These are phyloP conservation scores for Achlya hypogyna DNA, from an alignment of 352 stramenopile species.

Conservation along the genomic window DNA sequence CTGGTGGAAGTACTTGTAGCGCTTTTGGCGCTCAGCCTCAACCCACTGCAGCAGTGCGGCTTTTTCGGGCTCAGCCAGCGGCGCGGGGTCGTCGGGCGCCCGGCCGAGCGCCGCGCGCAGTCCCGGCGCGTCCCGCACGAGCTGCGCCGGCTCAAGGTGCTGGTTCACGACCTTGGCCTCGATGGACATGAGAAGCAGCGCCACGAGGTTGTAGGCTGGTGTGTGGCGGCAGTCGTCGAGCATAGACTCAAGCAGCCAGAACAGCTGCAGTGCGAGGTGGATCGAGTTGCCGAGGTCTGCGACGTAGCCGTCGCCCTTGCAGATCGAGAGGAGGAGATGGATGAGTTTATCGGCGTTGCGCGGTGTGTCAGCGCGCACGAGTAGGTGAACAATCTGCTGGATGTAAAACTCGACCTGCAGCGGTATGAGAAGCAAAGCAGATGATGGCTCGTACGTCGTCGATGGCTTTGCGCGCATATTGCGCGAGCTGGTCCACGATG, in stretches of 20 bases:
- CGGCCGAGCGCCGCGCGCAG: slow-evolving; percentile 39
- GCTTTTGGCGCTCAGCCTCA: slow-evolving; percentile 64
- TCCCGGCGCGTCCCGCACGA: slow-evolving; percentile 44
- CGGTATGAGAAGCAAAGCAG: neutral
- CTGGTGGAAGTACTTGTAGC: slow-evolving; percentile 74
- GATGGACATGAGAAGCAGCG: slow-evolving; percentile 74
- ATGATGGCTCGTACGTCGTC: slow-evolving; percentile 31
- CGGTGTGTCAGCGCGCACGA: slow-evolving; percentile 49
- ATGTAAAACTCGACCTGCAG: slow-evolving; percentile 63
- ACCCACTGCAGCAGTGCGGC: slow-evolving; percentile 50
- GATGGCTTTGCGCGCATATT: slow-evolving; percentile 56
- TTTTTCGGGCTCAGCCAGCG: slow-evolving; percentile 12
- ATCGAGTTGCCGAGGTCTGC: slow-evolving; percentile 75
- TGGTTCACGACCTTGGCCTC: slow-evolving; percentile 77
- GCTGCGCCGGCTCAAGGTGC: slow-evolving; percentile 47
- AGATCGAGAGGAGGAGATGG: slow-evolving; percentile 66
- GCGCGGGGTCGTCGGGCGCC: slow-evolving; percentile 24
- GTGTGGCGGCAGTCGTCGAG: slow-evolving; percentile 54
- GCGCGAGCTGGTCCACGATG: slow-evolving; percentile 49
- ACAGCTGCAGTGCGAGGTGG: slow-evolving; percentile 57
- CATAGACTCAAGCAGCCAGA: slow-evolving; percentile 70
- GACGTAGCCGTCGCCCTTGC: slow-evolving; percentile 62
- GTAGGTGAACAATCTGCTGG: slow-evolving; percentile 66
- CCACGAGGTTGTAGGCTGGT: slow-evolving; percentile 65
- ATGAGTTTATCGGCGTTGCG: slow-evolving; percentile 53